phyloP scores from a whole-genome alignment of 768 basidiomycete species.

The Auriscalpium vulgare region DNA sequence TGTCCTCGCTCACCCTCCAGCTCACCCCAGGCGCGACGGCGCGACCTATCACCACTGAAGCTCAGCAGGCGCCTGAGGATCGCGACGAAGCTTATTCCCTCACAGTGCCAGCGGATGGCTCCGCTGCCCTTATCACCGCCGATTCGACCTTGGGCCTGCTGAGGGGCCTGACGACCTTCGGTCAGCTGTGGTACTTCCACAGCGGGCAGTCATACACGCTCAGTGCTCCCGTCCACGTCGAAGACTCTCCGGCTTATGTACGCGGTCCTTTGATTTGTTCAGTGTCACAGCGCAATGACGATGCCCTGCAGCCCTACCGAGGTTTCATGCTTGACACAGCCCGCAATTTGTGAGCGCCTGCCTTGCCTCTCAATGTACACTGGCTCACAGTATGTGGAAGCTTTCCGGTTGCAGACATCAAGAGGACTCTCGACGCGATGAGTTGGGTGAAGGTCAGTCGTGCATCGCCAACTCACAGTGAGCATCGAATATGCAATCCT shows the following conservation, averaged over 20 bases:
- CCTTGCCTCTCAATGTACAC: too few species aligned
- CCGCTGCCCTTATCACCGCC: slow-evolving; percentile 30
- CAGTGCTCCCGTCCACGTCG: slow-evolving; percentile 32
- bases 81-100: slow-evolving; percentile 41
- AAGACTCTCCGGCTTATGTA: slow-evolving; percentile 42
- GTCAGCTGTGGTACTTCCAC: slow-evolving; percentile 42
- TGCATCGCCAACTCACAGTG: neutral
- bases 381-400: slow-evolving; percentile 21
- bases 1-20: slow-evolving; percentile 38
- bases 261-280: slow-evolving; percentile 3
- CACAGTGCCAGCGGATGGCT: slow-evolving; percentile 29
- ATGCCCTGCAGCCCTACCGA: slow-evolving; percentile 48
- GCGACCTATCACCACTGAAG: slow-evolving; percentile 20
- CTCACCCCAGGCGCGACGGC: slow-evolving; percentile 22
- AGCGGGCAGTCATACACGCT: slow-evolving; percentile 28
- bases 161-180: slow-evolving; percentile 49
- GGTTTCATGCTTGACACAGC: slow-evolving; percentile 79
- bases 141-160: slow-evolving; percentile 42
- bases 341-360: slow-evolving; percentile 52
- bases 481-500: too few species aligned
- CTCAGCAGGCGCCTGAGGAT: slow-evolving; percentile 25
- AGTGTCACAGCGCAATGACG: neutral
- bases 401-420: slow-evolving; percentile 56
- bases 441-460: slow-evolving; percentile 43
- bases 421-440: slow-evolving; percentile 69